These are phyloP conservation scores for Dioscorea alata DNA, from an alignment of 106 monocot species.

Conservation along the genomic window DNA sequence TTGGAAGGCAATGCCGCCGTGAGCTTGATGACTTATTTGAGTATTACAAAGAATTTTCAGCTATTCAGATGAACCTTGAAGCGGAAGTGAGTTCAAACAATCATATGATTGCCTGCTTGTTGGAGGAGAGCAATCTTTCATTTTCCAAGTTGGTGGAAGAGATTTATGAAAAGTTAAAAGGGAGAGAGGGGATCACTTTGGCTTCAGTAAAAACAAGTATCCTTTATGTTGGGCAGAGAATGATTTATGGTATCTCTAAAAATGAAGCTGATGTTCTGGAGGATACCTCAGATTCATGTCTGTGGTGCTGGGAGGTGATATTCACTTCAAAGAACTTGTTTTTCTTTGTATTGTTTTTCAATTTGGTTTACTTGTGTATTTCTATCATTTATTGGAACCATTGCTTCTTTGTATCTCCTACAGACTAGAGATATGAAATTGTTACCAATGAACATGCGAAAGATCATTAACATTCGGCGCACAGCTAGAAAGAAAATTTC, in stretches of 20 bases:
- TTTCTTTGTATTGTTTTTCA: not conserved
- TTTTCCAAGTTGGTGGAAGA: slow-evolving; percentile 65
- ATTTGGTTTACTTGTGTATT: not conserved
- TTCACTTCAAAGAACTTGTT: not conserved
- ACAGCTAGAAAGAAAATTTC: slow-evolving; percentile 32
- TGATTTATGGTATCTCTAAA: slow-evolving; percentile 60
- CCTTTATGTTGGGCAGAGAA: slow-evolving; percentile 70
- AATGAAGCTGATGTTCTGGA: slow-evolving; percentile 73
- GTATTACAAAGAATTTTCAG: slow-evolving; percentile 55
- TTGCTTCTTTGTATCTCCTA: not conserved
- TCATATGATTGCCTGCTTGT: slow-evolving; percentile 45
- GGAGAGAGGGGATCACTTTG: slow-evolving; percentile 45
- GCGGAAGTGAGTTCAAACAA: slow-evolving; percentile 30
- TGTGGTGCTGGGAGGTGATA: slow-evolving; percentile 99
- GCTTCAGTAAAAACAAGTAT: slow-evolving; percentile 46
- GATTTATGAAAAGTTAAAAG: slow-evolving; percentile 61
- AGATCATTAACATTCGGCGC: slow-evolving; percentile 20
- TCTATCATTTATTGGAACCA: not conserved
- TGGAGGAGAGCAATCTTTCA: slow-evolving; percentile 74
- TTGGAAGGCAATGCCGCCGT: slow-evolving; percentile 20
- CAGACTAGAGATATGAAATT: slow-evolving; percentile 72
- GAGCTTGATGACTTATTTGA: slow-evolving; percentile 59
- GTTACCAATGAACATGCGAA: slow-evolving; percentile 20
- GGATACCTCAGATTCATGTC: slow-evolving; percentile 62
- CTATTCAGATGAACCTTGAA: slow-evolving; percentile 21